phyloP scores from a whole-genome alignment of 768 basidiomycete genomes.

The Lactarius vividus region DNA sequence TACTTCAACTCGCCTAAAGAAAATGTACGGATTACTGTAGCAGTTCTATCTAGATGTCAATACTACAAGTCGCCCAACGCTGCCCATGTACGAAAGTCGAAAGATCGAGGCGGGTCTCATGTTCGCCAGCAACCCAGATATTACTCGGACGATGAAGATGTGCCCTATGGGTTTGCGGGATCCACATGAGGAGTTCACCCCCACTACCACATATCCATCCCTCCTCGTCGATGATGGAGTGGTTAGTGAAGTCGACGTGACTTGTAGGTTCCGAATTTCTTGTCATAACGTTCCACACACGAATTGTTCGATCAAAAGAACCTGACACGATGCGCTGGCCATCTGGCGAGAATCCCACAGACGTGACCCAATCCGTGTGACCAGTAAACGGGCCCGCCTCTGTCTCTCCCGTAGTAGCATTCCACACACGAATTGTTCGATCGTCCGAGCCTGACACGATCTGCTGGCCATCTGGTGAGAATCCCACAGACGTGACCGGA shows the following conservation, averaged over 20 bases:
- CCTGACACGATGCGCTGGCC: not conserved
- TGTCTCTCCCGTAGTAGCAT: not conserved
- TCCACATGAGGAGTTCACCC: not conserved
- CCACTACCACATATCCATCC: not conserved
- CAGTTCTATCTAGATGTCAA: not conserved
- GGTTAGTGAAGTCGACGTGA: not conserved
- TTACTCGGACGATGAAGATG: not conserved
- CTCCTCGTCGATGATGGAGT: not conserved
- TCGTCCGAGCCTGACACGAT: not conserved
- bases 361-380: not conserved
- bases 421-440: too few relatives aligned
- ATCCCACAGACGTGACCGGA: too few relatives aligned
- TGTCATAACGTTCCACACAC: not conserved
- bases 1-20: not conserved
- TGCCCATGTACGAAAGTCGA: not conserved
- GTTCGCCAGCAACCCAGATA: not conserved
- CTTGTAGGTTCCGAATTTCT: not conserved
- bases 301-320: not conserved
- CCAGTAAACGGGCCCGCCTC: not conserved
- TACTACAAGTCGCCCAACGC: not conserved
- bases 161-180: not conserved
- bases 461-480: too few relatives aligned
- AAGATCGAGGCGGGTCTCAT: not conserved
- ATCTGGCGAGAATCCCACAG: constrained; percentile 27
- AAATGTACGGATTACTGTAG: not conserved